phyloP scores from a whole-genome alignment of 2,329 filamentous ascomycete genomes.

The Ophiostoma populinum region DNA sequence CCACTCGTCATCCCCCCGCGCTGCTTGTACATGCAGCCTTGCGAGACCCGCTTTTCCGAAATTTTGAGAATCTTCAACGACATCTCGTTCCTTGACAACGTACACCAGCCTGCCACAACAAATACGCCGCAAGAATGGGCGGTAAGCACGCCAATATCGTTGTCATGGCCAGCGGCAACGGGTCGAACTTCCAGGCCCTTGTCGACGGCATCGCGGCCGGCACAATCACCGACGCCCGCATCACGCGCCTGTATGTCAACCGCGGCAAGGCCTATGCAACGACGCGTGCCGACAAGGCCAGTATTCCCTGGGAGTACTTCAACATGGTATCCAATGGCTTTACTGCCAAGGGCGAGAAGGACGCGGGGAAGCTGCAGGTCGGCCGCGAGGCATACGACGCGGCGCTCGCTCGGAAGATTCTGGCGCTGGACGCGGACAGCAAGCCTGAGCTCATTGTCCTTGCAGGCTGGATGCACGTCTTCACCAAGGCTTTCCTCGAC shows the following conservation, averaged over 20 bases:
- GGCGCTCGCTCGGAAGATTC: conserved; percentile 51
- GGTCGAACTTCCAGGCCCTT: conserved; percentile 65
- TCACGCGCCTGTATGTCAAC: conserved; percentile 31
- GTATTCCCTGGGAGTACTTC: conserved; percentile 63
- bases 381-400: conserved; percentile 57
- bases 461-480: conserved; percentile 77
- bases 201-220: conserved; percentile 27
- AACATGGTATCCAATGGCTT: conserved; percentile 62
- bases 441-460: conserved; percentile 61
- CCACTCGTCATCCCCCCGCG: too few relatives aligned
- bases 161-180: conserved; percentile 56
- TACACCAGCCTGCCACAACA: too few relatives aligned
- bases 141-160: conserved; percentile 33
- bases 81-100: too few relatives aligned
- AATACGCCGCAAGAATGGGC: conserved; percentile 7
- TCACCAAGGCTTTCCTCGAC: conserved; percentile 50
- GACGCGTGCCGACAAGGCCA: conserved; percentile 25
- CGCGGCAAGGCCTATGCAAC: conserved; percentile 29
- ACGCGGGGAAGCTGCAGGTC: conserved; percentile 32
- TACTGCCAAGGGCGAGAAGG: conserved; percentile 37
- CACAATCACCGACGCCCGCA: conserved; percentile 23
- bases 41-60: too few relatives aligned
- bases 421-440: conserved; percentile 26
- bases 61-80: too few relatives aligned
- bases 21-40: too few relatives aligned